phyloP scores from a whole-genome alignment of 2,329 filamentous ascomycete species.

The Colletotrichum graminicola region DNA sequence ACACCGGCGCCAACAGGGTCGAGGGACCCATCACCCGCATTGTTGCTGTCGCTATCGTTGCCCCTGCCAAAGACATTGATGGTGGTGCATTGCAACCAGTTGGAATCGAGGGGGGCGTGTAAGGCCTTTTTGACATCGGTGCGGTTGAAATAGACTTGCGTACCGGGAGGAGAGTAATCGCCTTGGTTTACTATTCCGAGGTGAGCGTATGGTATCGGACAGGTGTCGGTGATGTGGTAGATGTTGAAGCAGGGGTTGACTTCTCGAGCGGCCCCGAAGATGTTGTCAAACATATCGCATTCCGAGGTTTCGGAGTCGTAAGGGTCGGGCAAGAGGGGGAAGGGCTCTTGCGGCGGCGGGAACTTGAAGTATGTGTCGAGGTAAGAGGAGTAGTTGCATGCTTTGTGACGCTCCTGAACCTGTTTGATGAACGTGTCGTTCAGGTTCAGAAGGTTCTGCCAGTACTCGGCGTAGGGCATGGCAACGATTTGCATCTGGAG shows the following conservation, averaged over 20 bases:
- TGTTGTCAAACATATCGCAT: conserved; percentile 69
- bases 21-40: conserved; percentile 28
- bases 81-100: conserved; percentile 47
- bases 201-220: conserved; percentile 77
- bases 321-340: conserved; percentile 63
- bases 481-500: conserved; percentile 61
- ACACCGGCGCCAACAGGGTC: conserved; percentile 35
- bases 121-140: conserved; percentile 77
- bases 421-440: conserved; percentile 69
- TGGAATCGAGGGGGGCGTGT: conserved; percentile 65
- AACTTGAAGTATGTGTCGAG: conserved; percentile 73
- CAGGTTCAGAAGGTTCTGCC: conserved; percentile 70
- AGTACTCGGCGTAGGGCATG: conserved; percentile 71
- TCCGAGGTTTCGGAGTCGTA: conserved; percentile 54
- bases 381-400: conserved; percentile 74
- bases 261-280: conserved; percentile 64
- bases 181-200: conserved; percentile 76
- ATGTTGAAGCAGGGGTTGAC: conserved; percentile 85
- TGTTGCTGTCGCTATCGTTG: background rate
- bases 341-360: conserved; percentile 70
- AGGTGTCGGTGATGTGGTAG: conserved; percentile 81
- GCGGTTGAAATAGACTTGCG: conserved; percentile 77
- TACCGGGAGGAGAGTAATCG: conserved; percentile 72
- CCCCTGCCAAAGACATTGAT: conserved; percentile 47
- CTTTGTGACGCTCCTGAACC: conserved; percentile 65